These are phyloP conservation scores for Rhododendron mucronatum DNA, from an alignment of 148 eudicot species.

Conservation along the genomic window DNA sequence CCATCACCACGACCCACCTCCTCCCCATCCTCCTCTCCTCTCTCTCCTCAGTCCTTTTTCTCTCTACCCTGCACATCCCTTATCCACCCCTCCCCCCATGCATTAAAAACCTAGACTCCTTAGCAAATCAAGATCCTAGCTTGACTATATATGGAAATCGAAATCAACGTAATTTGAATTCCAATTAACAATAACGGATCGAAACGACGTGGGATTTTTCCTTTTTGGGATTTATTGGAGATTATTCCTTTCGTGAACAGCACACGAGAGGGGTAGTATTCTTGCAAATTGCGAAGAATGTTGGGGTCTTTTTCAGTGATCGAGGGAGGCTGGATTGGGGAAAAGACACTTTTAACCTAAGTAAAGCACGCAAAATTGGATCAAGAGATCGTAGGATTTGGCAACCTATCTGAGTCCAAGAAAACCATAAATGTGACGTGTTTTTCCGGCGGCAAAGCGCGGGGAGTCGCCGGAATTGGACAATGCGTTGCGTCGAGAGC, in stretches of 20 bases:
- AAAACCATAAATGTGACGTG: background rate
- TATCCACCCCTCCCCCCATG: slow-evolving; percentile 15
- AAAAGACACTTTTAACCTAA: background rate
- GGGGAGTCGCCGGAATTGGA: background rate
- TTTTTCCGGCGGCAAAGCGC: background rate
- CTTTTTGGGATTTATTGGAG: background rate
- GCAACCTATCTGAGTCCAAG: background rate
- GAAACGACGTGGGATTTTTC: background rate
- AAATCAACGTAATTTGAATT: background rate
- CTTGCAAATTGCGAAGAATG: slow-evolving; percentile 4
- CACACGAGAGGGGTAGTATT: background rate
- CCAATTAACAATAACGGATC: background rate
- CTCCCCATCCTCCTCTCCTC: slow-evolving; percentile 13
- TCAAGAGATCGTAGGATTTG: background rate
- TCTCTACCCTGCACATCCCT: slow-evolving; percentile 44
- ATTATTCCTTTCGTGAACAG: slow-evolving; percentile 8
- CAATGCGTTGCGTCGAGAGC: background rate
- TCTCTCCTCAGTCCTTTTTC: slow-evolving; percentile 24
- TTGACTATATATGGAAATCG: background rate
- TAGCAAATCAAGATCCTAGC: background rate
- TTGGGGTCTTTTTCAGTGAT: background rate
- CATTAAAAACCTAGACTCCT: background rate
- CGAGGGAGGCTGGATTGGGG: background rate
- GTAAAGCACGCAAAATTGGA: background rate
- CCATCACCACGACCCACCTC: slow-evolving; percentile 33